Evolutionary conservation across 192 early-diverging fungal genomes (phyloP), one percentile per base, ranked within the genome.

Genomic region (Spizellomyces punctatus): DNA sequence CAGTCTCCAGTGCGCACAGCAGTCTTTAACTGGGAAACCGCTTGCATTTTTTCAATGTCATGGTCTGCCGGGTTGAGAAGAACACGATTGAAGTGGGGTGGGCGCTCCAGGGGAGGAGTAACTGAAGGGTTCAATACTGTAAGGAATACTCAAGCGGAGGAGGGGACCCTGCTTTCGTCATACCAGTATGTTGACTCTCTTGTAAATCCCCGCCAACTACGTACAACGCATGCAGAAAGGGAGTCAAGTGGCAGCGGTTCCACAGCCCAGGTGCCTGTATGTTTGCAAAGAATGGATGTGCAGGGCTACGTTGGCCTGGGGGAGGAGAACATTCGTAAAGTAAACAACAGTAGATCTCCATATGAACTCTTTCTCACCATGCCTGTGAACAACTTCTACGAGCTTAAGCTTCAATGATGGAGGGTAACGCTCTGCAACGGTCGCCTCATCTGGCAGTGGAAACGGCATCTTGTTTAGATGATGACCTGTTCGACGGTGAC

Each of bases 321-420:
- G 3, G 27, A 2, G 27, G 27, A 0, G 27, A 36, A 3, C 27
- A 36, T 36, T 36, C 27, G 27, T 36, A 36, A 36, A 36, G 27
- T 36, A 3, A 36, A 36, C 27, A 36, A 36, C 27, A 36, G 3
- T 36, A 36, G 27, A 36, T 36, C 27, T 36, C 27, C 0, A 36
- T 3, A 36, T 36, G 27, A 36, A 36, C 27, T 42, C 9, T 10
- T 5, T 57, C 42, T 14, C 56, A 74, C 72, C 72, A 58, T 76
- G 74, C 14, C 89, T 81, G 14, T 88, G 83, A 47, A 89, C 66
- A n/a, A 81, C 50, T 62, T 86, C 82, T 12, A 88, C 81, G 46
- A 83, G 67, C 68, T 85, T 78, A 8, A 90, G 85, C 42, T 68
- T 60, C 22, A 85, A 63, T 4, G 63, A 19, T 10, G 48, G 43